Conservation (phyloP, 768 basidiomycete species). For the Wakefieldia striispora region DNA sequence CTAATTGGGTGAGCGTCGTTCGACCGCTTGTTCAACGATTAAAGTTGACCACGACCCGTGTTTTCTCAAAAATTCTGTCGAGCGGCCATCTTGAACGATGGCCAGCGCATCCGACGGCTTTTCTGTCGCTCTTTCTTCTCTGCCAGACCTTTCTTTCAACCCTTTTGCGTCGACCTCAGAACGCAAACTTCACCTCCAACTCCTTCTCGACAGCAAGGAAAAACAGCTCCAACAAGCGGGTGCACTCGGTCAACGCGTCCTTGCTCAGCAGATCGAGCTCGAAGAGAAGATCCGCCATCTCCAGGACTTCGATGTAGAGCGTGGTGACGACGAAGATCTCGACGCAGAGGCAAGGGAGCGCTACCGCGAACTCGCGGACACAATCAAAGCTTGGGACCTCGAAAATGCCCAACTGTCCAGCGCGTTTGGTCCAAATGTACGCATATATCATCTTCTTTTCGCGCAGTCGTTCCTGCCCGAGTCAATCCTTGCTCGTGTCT, state of each 20-base stretch:
- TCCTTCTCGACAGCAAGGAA: slow-evolving; percentile 86
- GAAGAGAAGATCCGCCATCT: slow-evolving; percentile 84
- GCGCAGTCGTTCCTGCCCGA: not conserved
- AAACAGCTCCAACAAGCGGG: slow-evolving; percentile 90
- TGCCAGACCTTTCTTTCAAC: slow-evolving; percentile 43
- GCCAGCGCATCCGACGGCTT: slow-evolving; percentile 39
- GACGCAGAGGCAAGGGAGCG: slow-evolving; percentile 68
- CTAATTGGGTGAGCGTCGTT: not conserved
- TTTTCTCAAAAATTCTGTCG: slow-evolving; percentile 9
- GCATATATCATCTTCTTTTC: slow-evolving; percentile 21
- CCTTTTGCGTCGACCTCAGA: slow-evolving; percentile 52
- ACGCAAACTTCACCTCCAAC: slow-evolving; percentile 60
- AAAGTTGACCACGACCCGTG: slow-evolving; percentile 1
- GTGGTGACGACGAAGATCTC: slow-evolving; percentile 59
- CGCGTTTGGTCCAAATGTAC: slow-evolving; percentile 64
- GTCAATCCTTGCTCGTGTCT: slow-evolving; percentile 9
- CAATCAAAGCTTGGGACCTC: slow-evolving; percentile 71
- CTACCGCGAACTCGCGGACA: slow-evolving; percentile 75
- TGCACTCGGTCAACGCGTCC: slow-evolving; percentile 89
- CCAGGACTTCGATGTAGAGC: slow-evolving; percentile 67
- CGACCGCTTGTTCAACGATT: too few relatives aligned
- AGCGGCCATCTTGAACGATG: slow-evolving; percentile 34
- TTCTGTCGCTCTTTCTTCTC: slow-evolving; percentile 28
- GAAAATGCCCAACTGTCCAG: slow-evolving; percentile 77
- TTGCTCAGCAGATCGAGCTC: slow-evolving; percentile 90